phyloP scores from a whole-genome alignment of 2,329 filamentous ascomycete species.

The Coleophoma cylindrospora region DNA sequence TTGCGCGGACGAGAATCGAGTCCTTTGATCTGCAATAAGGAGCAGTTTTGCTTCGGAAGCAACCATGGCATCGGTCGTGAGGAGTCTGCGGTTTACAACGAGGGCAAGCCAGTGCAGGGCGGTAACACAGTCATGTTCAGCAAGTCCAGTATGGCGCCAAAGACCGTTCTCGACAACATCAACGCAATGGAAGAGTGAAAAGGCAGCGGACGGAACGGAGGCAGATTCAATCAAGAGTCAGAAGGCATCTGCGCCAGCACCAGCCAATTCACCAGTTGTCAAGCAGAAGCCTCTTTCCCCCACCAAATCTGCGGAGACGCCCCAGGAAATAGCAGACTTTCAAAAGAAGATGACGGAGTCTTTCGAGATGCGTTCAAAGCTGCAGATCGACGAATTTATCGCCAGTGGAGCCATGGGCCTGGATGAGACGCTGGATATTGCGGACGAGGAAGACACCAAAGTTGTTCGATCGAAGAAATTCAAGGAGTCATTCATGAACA shows the following conservation, averaged over 20 bases:
- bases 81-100: constrained; percentile 20
- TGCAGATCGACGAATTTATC: constrained; percentile 4
- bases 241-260: too few species aligned
- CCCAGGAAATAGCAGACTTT: neutral
- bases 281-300: too few species aligned
- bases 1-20: too few species aligned
- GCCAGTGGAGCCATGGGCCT: neutral
- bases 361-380: constrained; percentile 2
- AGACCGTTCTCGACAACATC: constrained; percentile 20
- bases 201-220: neutral
- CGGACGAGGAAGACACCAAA: neutral
- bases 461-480: constrained; percentile 10
- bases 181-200: constrained; percentile 5
- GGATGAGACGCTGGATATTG: neutral
- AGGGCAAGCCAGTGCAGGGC: constrained; percentile 17
- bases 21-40: too few species aligned
- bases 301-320: neutral
- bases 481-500: constrained; percentile 27
- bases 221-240: too few species aligned
- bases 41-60: too few species aligned
- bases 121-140: constrained; percentile 6
- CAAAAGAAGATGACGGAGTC: neutral
- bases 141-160: constrained; percentile 14
- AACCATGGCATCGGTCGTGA: constrained; percentile 23
- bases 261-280: too few species aligned